Conservation (phyloP, 2,329 filamentous ascomycete genomes). For the Fusarium proliferatum region DNA sequence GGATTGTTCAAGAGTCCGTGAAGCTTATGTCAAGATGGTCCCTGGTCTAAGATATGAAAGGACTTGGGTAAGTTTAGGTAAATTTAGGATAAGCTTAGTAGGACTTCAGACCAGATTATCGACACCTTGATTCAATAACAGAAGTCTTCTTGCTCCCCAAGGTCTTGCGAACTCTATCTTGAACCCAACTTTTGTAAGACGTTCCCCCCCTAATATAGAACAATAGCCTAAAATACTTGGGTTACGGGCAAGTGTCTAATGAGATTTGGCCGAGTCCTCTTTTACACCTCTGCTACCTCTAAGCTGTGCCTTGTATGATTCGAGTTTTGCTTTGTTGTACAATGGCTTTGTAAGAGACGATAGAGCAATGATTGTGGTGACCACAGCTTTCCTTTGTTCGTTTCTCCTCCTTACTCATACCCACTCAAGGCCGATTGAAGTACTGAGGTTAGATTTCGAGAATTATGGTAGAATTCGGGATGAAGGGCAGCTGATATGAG, state of each 20-base stretch:
- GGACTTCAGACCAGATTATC: neutral
- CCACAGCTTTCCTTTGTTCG: neutral
- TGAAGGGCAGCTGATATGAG: neutral
- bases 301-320: neutral
- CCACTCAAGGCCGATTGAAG: neutral
- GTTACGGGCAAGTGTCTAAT: neutral
- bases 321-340: neutral
- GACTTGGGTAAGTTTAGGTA: neutral
- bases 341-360: neutral
- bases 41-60: neutral
- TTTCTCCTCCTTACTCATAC: neutral
- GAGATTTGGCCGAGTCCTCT: neutral
- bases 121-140: neutral
- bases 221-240: neutral
- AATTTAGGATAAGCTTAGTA: neutral
- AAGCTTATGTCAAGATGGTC: too few relatives aligned
- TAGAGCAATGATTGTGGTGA: neutral
- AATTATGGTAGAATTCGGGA: fast-evolving
- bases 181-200: too few relatives aligned
- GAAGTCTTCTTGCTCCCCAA: too few relatives aligned
- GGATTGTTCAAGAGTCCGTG: neutral
- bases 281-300: fast-evolving
- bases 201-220: too few relatives aligned
- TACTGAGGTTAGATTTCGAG: fast-evolving
- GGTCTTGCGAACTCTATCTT: neutral